phyloP scores from a whole-genome alignment of 495 filamentous ascomycete genomes.

The Neurospora terricola region DNA sequence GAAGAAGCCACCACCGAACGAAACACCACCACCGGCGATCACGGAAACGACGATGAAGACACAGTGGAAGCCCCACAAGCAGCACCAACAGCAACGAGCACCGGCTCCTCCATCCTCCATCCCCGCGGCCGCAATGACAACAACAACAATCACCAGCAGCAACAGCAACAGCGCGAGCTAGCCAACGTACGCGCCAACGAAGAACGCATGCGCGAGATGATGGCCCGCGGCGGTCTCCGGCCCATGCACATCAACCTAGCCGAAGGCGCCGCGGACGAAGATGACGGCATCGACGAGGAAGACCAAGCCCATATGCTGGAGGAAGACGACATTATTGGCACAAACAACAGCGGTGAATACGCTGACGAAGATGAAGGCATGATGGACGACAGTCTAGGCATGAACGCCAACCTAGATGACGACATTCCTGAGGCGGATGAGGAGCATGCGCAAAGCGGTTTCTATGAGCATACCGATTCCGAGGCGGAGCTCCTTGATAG shows the following conservation, averaged over 20 bases:
- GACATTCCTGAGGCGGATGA: slow-evolving; percentile 54
- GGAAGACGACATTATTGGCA: slow-evolving; percentile 38
- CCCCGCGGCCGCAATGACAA: not conserved
- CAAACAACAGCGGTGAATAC: slow-evolving; percentile 2
- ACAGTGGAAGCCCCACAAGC: slow-evolving; percentile 3
- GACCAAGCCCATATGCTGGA: slow-evolving; percentile 39
- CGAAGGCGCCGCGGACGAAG: slow-evolving; percentile 23
- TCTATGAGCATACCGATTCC: slow-evolving; percentile 77
- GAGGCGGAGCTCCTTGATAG: slow-evolving; percentile 52
- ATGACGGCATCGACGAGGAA: slow-evolving; percentile 36
- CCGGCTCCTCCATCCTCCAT: not conserved
- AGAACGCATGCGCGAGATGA: slow-evolving; percentile 38
- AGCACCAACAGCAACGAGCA: slow-evolving; percentile 19
- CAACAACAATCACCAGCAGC: not conserved
- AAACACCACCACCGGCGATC: not conserved
- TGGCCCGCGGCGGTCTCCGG: slow-evolving; percentile 22
- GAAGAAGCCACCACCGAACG: slow-evolving; percentile 10
- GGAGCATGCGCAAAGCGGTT: slow-evolving; percentile 21
- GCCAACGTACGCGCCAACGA: slow-evolving; percentile 26
- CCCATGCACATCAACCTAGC: slow-evolving; percentile 22
- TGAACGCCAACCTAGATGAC: slow-evolving; percentile 53
- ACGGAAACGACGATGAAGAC: slow-evolving; percentile 1
- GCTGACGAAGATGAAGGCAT: slow-evolving; percentile 18
- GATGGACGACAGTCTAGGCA: slow-evolving; percentile 36
- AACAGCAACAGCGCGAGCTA: slow-evolving; percentile 21